A percentile compares a stretch with the other conserved stretches of the same genome.
Evolutionary conservation across 208 protist species (phyloP).

Genomic region (Leishmania aethiopica): DNA sequence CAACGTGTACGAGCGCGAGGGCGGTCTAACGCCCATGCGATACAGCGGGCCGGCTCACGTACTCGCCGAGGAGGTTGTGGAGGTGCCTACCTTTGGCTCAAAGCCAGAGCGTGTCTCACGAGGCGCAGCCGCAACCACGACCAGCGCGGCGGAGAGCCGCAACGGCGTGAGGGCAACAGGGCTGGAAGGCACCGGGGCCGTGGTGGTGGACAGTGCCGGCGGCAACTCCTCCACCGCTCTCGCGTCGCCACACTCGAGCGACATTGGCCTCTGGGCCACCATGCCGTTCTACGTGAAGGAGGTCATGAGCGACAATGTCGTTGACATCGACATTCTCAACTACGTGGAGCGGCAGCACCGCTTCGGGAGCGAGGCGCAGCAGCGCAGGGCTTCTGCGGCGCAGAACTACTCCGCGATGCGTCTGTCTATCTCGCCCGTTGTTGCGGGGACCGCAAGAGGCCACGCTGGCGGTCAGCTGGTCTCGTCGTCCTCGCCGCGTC

Average conservation of each 20-base stretch:
- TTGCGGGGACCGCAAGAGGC: background rate
- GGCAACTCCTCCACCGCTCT: background rate
- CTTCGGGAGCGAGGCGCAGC: conserved; percentile 23
- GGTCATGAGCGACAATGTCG: conserved; percentile 30
- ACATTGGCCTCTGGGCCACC: conserved; percentile 21
- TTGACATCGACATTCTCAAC: conserved; percentile 62
- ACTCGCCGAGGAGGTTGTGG: conserved; percentile 26
- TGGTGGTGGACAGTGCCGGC: background rate
- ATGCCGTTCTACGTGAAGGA: conserved; percentile 34
- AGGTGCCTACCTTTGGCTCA: conserved; percentile 8
- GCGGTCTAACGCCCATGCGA: conserved; percentile 40
- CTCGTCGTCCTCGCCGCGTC: conserved; percentile 16
- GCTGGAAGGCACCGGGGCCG: background rate
- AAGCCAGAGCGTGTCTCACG: background rate
- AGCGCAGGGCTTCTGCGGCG: conserved; percentile 10
- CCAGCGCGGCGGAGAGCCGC: background rate
- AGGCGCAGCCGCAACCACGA: background rate
- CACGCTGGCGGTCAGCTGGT: background rate
- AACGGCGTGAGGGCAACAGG: background rate
- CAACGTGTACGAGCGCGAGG: conserved; percentile 36
- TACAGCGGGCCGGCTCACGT: conserved; percentile 13
- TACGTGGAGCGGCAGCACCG: conserved; percentile 63
- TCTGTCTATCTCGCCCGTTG: conserved; percentile 7
- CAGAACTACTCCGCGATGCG: conserved; percentile 9
- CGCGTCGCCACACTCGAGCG: background rate